phyloP scores from a whole-genome alignment of 129 eudicot species.

The Flaveria trinervia region DNA sequence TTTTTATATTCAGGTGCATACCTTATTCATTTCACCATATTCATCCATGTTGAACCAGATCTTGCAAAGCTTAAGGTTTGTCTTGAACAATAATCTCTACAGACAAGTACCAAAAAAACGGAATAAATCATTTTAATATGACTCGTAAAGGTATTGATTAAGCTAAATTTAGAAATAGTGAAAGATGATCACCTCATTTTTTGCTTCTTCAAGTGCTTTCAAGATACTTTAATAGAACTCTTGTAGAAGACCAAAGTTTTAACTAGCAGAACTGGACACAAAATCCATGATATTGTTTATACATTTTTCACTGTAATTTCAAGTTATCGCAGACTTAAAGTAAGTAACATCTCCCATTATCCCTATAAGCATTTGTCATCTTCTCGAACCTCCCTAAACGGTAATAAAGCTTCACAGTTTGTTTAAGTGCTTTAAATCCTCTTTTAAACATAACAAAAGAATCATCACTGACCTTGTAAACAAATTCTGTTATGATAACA shows the following conservation, averaged over 20 bases:
- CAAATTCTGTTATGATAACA: too few species aligned
- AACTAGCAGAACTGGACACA: conserved; percentile 94
- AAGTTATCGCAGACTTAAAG: conserved; percentile 85
- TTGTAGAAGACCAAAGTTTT: conserved; percentile 79
- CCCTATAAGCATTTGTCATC: conserved; percentile 83
- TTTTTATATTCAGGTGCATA: conserved; percentile 24
- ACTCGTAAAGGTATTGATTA: background rate
- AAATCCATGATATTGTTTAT: conserved; percentile 98
- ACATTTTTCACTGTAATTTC: conserved; percentile 94
- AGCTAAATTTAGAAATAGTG: background rate
- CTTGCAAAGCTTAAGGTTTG: conserved; percentile 96
- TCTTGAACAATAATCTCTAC: conserved; percentile 96
- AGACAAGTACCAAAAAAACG: background rate
- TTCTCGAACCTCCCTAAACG: conserved; percentile 88
- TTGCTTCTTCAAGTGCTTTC: conserved; percentile 98
- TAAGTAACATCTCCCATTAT: conserved; percentile 82
- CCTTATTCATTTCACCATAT: conserved; percentile 94
- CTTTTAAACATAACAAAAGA: conserved; percentile 39
- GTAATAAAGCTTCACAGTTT: conserved; percentile 88
- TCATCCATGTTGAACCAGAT: conserved; percentile 97
- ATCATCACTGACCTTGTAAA: conserved; percentile 6
- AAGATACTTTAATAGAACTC: conserved; percentile 91
- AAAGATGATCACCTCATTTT: conserved; percentile 65
- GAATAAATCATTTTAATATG: conserved; percentile 13
- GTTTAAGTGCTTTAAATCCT: conserved; percentile 96